Conservation (phyloP, 1,284 basidiomycete genomes). For the Austroboletus niveus region DNA sequence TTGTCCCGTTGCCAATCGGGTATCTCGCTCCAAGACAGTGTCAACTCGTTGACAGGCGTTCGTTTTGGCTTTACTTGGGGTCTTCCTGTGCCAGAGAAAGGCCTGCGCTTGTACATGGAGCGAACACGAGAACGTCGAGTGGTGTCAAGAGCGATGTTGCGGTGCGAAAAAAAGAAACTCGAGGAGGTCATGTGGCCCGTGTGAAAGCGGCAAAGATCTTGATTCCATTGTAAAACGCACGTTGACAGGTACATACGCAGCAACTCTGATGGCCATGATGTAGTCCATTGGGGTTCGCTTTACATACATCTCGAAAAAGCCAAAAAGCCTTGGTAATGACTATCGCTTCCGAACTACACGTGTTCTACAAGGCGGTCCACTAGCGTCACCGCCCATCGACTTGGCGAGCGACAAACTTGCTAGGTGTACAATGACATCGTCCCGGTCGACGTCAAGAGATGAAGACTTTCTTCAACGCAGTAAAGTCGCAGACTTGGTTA, state of each 20-base stretch:
- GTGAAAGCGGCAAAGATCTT: slow-evolving; percentile 23
- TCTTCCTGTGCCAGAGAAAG: slow-evolving; percentile 1
- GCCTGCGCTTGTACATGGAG: slow-evolving; percentile 22
- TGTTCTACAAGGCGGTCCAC: slow-evolving; percentile 3
- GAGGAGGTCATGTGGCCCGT: background rate
- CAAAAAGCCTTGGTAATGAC: slow-evolving; percentile 12
- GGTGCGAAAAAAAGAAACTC: background rate
- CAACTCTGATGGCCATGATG: slow-evolving; percentile 3
- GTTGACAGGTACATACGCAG: slow-evolving; percentile 21
- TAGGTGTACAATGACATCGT: background rate
- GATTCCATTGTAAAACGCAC: slow-evolving; percentile 26
- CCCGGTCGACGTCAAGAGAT: slow-evolving; percentile 54
- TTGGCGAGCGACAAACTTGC: background rate
- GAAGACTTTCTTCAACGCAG: slow-evolving; percentile 80
- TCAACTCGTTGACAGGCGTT: slow-evolving; percentile 24
- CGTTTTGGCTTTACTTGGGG: slow-evolving; percentile 1
- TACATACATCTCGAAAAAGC: slow-evolving; percentile 19
- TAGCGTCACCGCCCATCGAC: background rate
- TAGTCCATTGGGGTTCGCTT: slow-evolving; percentile 12
- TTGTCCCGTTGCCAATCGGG: slow-evolving; percentile 75
- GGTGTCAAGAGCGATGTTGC: background rate
- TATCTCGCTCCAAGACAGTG: slow-evolving; percentile 61
- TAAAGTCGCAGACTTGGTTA: slow-evolving; percentile 61
- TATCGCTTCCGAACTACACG: slow-evolving; percentile 30
- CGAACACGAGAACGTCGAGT: slow-evolving; percentile 1